Conservation (phyloP, 106 monocot species). For the Gastrodia elata region DNA sequence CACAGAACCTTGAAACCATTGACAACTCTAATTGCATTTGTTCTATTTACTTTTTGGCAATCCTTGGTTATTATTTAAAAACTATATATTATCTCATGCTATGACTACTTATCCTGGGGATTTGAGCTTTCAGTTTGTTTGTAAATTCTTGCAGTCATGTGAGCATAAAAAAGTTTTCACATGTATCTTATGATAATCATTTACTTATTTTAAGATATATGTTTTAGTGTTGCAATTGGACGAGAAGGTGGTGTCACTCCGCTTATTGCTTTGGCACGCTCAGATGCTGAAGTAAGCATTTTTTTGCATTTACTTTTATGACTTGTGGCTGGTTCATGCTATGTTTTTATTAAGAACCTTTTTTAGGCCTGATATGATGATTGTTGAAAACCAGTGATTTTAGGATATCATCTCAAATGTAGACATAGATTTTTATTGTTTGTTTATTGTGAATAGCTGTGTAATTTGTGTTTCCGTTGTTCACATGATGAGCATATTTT, state of each 20-base stretch:
- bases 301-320: background rate
- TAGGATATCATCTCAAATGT: background rate
- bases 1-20: background rate
- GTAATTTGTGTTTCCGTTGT: too few relatives aligned
- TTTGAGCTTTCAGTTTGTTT: conserved; percentile 1
- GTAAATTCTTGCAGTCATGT: background rate
- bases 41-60: background rate
- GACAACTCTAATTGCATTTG: background rate
- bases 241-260: conserved; percentile 60
- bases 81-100: background rate
- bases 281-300: conserved; percentile 32
- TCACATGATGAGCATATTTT: too few relatives aligned
- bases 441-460: background rate
- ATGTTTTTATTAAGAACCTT: background rate
- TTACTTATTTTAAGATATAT: background rate
- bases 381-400: background rate
- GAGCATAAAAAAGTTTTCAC: background rate
- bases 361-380: background rate
- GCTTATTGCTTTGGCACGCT: conserved; percentile 55
- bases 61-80: background rate
- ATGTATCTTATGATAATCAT: background rate
- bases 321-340: background rate
- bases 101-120: background rate
- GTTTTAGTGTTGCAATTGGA: conserved; percentile 36
- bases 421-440: background rate